These are phyloP conservation scores for Wickerhamomyces alni DNA, from an alignment of 805 yeast species.

Conservation along the genomic window DNA sequence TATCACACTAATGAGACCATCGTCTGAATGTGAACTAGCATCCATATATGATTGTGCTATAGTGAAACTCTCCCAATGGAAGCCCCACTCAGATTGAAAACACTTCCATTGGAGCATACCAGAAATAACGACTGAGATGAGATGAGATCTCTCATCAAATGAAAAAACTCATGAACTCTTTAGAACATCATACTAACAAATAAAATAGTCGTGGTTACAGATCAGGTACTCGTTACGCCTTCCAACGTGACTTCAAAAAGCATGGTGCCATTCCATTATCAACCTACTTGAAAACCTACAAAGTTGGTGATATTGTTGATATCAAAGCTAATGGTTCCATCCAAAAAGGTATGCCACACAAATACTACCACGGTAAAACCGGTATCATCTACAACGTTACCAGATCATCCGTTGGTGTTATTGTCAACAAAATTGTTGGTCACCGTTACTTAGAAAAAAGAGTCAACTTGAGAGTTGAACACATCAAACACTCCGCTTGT, in stretches of 20 bases:
- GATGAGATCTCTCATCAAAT: too few relatives aligned
- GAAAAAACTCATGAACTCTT: too few relatives aligned
- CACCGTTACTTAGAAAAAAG: constrained; percentile 99
- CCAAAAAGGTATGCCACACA: constrained; percentile 99
- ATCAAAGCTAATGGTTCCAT: constrained; percentile 98
- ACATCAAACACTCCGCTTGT: constrained; percentile 99
- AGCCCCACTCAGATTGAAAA: too few relatives aligned
- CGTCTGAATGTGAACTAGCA: too few relatives aligned
- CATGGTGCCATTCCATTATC: constrained; percentile 94
- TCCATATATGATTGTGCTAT: too few relatives aligned
- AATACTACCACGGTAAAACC: constrained; percentile 99
- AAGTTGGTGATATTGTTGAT: constrained; percentile 99
- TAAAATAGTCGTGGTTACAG: constrained; percentile 88
- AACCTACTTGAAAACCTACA: constrained; percentile 95
- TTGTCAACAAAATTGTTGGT: constrained; percentile 97
- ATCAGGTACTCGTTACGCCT: constrained; percentile 99
- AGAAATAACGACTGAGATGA: too few relatives aligned
- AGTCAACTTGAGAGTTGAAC: constrained; percentile 97
- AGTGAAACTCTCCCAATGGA: too few relatives aligned
- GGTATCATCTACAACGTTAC: constrained; percentile 99
- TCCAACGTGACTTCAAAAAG: constrained; percentile 97
- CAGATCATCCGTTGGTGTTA: constrained; percentile 97
- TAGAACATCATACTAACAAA: too few relatives aligned
- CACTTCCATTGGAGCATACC: too few relatives aligned
- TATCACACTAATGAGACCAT: too few relatives aligned